These are phyloP conservation scores for Phytophthora multivora DNA, from an alignment of 352 stramenopile species.

Conservation along the genomic window DNA sequence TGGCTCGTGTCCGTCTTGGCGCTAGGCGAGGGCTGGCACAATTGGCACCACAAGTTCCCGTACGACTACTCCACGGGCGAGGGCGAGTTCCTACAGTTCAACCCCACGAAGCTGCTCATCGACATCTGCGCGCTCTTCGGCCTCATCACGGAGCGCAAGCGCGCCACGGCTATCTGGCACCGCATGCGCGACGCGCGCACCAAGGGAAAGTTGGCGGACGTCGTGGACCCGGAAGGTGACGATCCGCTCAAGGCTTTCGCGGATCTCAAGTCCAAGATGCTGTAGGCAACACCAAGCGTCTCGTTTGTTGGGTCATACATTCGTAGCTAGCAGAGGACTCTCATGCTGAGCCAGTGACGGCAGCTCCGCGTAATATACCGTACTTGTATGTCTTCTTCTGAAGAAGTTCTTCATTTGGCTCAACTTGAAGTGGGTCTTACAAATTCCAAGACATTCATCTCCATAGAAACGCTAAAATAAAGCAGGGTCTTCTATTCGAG, in stretches of 20 bases:
- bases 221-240: slow-evolving; percentile 50
- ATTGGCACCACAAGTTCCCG: slow-evolving; percentile 99
- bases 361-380: slow-evolving; percentile 26
- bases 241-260: slow-evolving; percentile 53
- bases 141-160: slow-evolving; percentile 94
- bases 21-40: slow-evolving; percentile 98
- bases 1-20: slow-evolving; percentile 94
- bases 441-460: background rate
- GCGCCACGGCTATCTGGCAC: slow-evolving; percentile 92
- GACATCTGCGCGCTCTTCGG: slow-evolving; percentile 91
- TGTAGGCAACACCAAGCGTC: slow-evolving; percentile 27
- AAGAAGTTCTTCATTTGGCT: no score
- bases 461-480: slow-evolving; percentile 1
- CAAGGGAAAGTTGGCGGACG: slow-evolving; percentile 35
- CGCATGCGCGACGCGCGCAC: slow-evolving; percentile 76
- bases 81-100: slow-evolving; percentile 95
- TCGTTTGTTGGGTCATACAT: background rate
- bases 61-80: slow-evolving; percentile 99
- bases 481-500: slow-evolving; percentile 1
- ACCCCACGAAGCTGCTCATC: slow-evolving; percentile 97
- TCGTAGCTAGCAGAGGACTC: background rate
- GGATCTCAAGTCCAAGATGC: slow-evolving; percentile 65
- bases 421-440: background rate
- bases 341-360: background rate
- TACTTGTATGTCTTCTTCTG: slow-evolving; percentile 1